A percentile compares a stretch with the other conserved stretches of the same genome.
phyloP scores from a whole-genome alignment of 2,329 filamentous ascomycete species.

The Lecanoromycetidae sp. region DNA sequence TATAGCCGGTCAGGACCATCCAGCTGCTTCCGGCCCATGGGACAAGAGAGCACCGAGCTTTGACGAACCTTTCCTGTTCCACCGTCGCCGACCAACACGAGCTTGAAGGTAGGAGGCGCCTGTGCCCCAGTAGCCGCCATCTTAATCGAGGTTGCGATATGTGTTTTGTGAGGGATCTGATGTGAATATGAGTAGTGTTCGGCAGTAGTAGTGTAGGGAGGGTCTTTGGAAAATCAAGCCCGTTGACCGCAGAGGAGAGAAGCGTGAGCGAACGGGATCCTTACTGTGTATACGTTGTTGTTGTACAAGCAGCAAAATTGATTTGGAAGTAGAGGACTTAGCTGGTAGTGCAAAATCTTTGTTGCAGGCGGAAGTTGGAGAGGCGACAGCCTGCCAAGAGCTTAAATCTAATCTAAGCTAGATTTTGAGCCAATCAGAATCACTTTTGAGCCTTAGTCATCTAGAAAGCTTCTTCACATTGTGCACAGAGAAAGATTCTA shows the following conservation, averaged over 20 bases:
- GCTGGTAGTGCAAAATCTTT: background rate
- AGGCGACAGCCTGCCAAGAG: constrained; percentile 1
- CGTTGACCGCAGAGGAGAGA: background rate
- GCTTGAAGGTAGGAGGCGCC: constrained; percentile 81
- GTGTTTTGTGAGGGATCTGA: background rate
- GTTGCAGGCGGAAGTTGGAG: constrained; percentile 3
- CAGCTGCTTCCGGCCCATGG: background rate
- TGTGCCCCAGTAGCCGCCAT: constrained; percentile 16
- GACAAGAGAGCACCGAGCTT: background rate
- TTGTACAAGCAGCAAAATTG: background rate
- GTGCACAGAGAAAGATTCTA: too few species aligned
- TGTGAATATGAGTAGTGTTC: constrained; percentile 4
- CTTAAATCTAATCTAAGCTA: too few species aligned
- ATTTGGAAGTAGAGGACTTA: background rate
- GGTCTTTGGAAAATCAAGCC: too few species aligned
- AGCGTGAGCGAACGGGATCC: background rate
- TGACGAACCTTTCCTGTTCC: constrained; percentile 91
- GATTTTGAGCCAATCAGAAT: background rate
- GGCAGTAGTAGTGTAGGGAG: background rate
- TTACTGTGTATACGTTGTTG: background rate
- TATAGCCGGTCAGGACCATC: background rate
- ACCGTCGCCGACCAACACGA: constrained; percentile 97
- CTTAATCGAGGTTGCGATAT: background rate
- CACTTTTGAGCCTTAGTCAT: background rate
- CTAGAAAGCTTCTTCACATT: too few species aligned